Evolutionary conservation across 495 filamentous ascomycete species (phyloP).

Genomic region (Aspergillus funiculosus): DNA sequence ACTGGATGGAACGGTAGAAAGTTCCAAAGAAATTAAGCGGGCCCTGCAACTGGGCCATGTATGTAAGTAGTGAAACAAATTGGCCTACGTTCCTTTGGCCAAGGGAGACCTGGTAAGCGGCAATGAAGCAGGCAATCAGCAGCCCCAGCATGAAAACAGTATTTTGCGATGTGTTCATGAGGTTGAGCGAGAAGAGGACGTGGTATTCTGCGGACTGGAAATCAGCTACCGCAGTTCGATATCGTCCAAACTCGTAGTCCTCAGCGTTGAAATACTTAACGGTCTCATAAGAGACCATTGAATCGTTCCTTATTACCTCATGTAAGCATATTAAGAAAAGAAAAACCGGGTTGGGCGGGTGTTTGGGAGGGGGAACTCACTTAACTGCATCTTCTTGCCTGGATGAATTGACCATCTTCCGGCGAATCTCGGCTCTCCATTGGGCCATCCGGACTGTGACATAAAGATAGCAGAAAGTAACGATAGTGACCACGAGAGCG

Average conservation of each 20-base stretch:
- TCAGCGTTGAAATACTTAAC: constrained; percentile 99
- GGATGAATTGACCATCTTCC: constrained; percentile 90
- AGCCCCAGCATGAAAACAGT: constrained; percentile 89
- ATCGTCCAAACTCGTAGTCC: constrained; percentile 83
- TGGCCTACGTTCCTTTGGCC: constrained; percentile 65
- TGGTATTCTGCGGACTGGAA: constrained; percentile 86
- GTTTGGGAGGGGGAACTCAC: constrained; percentile 29
- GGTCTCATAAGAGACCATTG: constrained; percentile 95
- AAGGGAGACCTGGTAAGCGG: constrained; percentile 79
- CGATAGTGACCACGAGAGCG: constrained; percentile 81
- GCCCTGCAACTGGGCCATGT: constrained; percentile 86
- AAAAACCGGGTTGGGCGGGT: neutral
- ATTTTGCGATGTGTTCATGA: constrained; percentile 93
- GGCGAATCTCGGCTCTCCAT: constrained; percentile 81
- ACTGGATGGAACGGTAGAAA: constrained; percentile 94
- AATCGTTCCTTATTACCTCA: constrained; percentile 63
- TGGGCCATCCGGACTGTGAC: constrained; percentile 93
- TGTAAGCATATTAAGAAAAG: constrained; percentile 38
- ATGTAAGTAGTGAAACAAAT: constrained; percentile 77
- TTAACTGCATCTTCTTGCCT: constrained; percentile 95
- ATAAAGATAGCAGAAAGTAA: constrained; percentile 95
- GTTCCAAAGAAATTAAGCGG: constrained; percentile 97
- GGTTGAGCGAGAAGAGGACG: constrained; percentile 77
- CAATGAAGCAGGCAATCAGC: constrained; percentile 75
- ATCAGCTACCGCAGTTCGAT: constrained; percentile 68